phyloP scores from a whole-genome alignment of 1,284 basidiomycete species.

The Phaffia rhodozyma region DNA sequence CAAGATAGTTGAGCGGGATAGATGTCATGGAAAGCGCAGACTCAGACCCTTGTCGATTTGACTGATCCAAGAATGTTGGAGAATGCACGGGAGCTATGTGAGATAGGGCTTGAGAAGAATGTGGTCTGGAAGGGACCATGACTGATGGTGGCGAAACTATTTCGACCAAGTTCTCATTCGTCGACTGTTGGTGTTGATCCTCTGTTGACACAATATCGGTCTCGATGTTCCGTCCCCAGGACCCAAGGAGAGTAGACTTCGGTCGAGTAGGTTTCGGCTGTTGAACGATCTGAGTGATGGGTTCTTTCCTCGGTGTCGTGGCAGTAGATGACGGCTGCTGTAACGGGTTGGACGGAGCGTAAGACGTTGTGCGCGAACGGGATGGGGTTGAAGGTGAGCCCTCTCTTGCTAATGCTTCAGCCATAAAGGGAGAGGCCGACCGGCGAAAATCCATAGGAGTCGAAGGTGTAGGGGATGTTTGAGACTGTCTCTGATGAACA shows the following conservation, averaged over 20 bases:
- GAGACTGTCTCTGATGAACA: neutral
- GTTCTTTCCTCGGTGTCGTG: too few species aligned
- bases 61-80: neutral
- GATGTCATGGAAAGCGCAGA: neutral
- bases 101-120: conserved; percentile 7
- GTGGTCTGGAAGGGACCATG: neutral
- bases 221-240: neutral
- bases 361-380: neutral
- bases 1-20: neutral
- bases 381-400: too few species aligned
- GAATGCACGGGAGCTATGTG: neutral
- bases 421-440: conserved; percentile 11
- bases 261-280: neutral
- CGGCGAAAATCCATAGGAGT: conserved; percentile 12
- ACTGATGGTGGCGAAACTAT: neutral
- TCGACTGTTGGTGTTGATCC: neutral
- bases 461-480: neutral
- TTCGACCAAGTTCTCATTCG: neutral
- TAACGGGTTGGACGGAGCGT: neutral
- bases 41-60: neutral
- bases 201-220: neutral
- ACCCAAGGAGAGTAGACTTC: neutral
- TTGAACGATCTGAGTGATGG: neutral
- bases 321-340: neutral
- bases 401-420: neutral